Conservation (phyloP, 345 rosid species). For the Gossypium thurberi region DNA sequence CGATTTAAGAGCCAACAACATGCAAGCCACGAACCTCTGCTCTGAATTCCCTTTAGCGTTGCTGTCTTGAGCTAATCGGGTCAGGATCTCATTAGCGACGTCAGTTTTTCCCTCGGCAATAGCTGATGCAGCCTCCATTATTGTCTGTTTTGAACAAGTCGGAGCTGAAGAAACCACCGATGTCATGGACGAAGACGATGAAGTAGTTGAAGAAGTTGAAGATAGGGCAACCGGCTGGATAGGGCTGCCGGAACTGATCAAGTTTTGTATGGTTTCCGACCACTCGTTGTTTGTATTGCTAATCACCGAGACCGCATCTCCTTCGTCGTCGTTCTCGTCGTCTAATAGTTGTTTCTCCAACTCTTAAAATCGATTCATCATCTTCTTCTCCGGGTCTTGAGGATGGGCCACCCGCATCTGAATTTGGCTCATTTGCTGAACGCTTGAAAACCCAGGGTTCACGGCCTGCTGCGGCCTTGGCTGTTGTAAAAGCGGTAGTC, state of each 20-base stretch:
- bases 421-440: constrained; percentile 31
- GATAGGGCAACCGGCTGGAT: constrained; percentile 43
- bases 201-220: constrained; percentile 65
- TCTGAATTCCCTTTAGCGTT: background rate
- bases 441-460: constrained; percentile 23
- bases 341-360: constrained; percentile 74
- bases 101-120: background rate
- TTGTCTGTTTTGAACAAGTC: constrained; percentile 43
- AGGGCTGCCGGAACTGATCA: constrained; percentile 29
- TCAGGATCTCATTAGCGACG: background rate
- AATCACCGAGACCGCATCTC: constrained; percentile 65
- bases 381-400: constrained; percentile 54
- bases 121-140: constrained; percentile 51
- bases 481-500: constrained; percentile 49
- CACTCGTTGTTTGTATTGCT: constrained; percentile 47
- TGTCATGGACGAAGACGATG: constrained; percentile 54
- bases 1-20: constrained; percentile 54
- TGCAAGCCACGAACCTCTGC: constrained; percentile 31
- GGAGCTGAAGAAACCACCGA: constrained; percentile 55
- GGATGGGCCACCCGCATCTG: constrained; percentile 19
- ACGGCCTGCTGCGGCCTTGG: constrained; percentile 23
- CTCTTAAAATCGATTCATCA: constrained; percentile 71
- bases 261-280: constrained; percentile 31
- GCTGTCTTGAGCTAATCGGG: background rate
- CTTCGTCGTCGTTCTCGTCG: constrained; percentile 56